Evolutionary conservation across 2,329 filamentous ascomycete species (phyloP).

Genomic region (Xylariomycetidae sp.): DNA sequence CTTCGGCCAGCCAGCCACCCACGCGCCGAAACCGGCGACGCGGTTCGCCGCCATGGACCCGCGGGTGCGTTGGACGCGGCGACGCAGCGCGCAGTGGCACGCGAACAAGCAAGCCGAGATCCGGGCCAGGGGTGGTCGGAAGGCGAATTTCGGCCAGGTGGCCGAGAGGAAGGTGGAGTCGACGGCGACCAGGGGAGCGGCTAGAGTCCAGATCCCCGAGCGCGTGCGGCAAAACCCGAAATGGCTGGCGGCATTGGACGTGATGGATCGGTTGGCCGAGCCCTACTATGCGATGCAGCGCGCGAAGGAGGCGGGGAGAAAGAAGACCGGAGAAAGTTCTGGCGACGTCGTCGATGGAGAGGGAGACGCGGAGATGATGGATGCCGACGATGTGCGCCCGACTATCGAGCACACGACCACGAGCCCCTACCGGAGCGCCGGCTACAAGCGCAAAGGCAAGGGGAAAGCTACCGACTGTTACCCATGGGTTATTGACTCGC

Average conservation of each 20-base stretch:
- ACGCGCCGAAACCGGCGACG: conserved; percentile 21
- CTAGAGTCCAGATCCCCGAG: conserved; percentile 33
- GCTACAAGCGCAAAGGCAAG: no score
- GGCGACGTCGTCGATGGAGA: no score
- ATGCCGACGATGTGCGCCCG: no score
- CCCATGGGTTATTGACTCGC: no score
- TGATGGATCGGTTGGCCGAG: conserved; percentile 19
- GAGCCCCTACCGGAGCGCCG: no score
- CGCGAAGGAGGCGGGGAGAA: conserved; percentile 1
- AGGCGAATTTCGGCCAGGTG: conserved; percentile 18
- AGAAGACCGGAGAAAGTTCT: conserved; percentile 2
- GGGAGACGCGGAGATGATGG: no score
- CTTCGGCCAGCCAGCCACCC: conserved; percentile 15
- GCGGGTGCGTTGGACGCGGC: conserved; percentile 39
- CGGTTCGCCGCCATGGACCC: conserved; percentile 45
- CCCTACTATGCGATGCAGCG: no score
- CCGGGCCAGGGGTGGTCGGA: conserved; percentile 38
- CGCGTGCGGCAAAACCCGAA: conserved; percentile 37
- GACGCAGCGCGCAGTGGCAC: conserved; percentile 39
- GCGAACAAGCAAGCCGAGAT: conserved; percentile 45
- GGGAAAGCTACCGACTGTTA: no score
- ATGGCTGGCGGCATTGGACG: conserved; percentile 38
- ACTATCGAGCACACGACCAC: no score
- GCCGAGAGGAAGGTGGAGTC: neutral
- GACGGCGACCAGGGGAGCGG: conserved; percentile 5